Evolutionary conservation across 2,329 filamentous ascomycete genomes (phyloP).

Genomic region (Endoconidiophora polonica): DNA sequence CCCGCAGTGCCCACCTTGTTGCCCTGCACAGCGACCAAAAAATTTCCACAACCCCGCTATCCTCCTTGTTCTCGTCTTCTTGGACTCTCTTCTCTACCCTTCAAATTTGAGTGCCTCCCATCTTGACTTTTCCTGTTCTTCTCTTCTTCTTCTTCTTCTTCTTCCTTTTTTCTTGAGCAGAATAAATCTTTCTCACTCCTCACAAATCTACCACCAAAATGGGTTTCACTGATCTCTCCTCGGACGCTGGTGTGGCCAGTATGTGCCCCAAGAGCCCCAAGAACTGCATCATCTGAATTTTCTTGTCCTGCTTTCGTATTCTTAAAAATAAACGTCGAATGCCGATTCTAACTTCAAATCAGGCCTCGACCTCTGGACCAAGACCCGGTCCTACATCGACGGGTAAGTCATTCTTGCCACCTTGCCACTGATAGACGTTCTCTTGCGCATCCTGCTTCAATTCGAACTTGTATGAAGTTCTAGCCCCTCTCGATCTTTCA

Average conservation of each 20-base stretch:
- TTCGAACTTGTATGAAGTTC: too few relatives aligned
- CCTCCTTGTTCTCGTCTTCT: conserved; percentile 14
- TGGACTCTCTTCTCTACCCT: conserved; percentile 12
- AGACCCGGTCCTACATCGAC: conserved; percentile 64
- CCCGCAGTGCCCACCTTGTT: conserved; percentile 9
- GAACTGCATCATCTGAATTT: conserved; percentile 14
- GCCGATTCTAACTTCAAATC: conserved; percentile 15
- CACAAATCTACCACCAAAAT: conserved; percentile 30
- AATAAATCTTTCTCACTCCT: conserved; percentile 14
- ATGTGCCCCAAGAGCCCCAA: conserved; percentile 18
- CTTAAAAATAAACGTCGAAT: conserved; percentile 12
- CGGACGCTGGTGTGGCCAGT: conserved; percentile 43
- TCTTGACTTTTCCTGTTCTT: conserved; percentile 15
- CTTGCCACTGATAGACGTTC: background rate
- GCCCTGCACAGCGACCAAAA: conserved; percentile 11
- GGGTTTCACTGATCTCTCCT: conserved; percentile 53
- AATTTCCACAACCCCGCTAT: conserved; percentile 21
- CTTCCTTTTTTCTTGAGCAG: conserved; percentile 13
- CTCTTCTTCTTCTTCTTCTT: conserved; percentile 15
- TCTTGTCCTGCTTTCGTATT: conserved; percentile 10
- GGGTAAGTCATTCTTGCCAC: conserved; percentile 42
- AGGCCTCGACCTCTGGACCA: conserved; percentile 59
- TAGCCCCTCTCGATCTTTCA: too few relatives aligned
- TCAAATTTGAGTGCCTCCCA: conserved; percentile 16
- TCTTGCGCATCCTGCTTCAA: background rate